Base-by-base conservation (phyloP, 331 rosid genomes). In the Prunus yedoensis region DNA sequence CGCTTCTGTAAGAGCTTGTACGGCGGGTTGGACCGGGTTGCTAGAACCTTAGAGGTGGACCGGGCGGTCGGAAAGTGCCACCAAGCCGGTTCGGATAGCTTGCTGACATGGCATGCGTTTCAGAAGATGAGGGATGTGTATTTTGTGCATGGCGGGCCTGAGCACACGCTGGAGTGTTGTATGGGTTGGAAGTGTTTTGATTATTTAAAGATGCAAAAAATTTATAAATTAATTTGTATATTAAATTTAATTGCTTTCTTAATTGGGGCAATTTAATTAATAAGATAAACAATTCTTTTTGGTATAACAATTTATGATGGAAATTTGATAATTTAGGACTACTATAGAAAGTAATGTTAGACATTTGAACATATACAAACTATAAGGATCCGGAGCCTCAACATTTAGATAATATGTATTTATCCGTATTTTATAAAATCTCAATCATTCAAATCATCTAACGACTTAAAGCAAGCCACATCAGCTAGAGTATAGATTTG, bases 1-100 rank as follows among this genome's bases (percentile, higher is more conserved):
- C 76, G 87, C 28, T 89, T 89, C 78, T 93, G 96, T 3, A 25
- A 81, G 21, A 47, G 83, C 4, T 72, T 93, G 4, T 85, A 86
- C 6, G 96, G 95, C 0, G 98, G 98, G 3, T 21, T 93, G 81
- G 97, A 93, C 74, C 89, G 93, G 62, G 85, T 93, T 0, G 98
- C 96, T 0, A 80, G 70, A 28, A 85, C 88, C 4, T 86, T 91
- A 0, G 77, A 83, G 0, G 91, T 93, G 75, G 72, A 83, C 66
- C 88, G 96, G 87, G 93, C 82, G 1, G 93, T 89, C 18, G 96
- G 93, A 0, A 89, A 86, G 18, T 85, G 89, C 68, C 95, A 89
- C 65, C 96, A 93, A 68, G 96, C 96, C 75, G 96, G 91, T 15
- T 93, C 95, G 0, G 96, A 91, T 43, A 88, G 95, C 75, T 60